Evolutionary conservation across 2,329 filamentous ascomycete genomes (phyloP), one percentile per base, ranked within the genome.

Genomic region (Calonectria leucothoes): DNA sequence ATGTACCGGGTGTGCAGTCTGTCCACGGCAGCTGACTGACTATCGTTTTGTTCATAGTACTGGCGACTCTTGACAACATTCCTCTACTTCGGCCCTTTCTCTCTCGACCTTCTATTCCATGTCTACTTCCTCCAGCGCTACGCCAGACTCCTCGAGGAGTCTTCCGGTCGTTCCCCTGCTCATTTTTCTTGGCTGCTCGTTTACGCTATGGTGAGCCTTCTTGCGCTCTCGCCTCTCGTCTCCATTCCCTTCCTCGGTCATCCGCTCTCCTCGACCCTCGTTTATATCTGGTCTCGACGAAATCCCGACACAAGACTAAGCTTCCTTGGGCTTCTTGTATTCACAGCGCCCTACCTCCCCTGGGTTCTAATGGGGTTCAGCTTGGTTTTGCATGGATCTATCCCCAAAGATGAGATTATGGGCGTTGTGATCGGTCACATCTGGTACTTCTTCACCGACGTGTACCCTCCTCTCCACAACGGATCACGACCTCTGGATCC

Each of bases 111-210:
- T 49, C 90, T 98, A 79, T 98, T 98, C 88, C 96, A 98, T 84
- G 94, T 98, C 84, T 99, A 98, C 90, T 99, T 99, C 87, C 93
- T 98, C 71, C 96, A 98, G 83, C 94, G 97, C 71, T 99, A 99
- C 85, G 96, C 96, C 8, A 94, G 97, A 65, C 93, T 98, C 52
- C 91, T 99, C 59, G 97, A 99, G 86, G 96, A 98, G 85, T 95
- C 95, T 0, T 95, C 95, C n/a, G 95, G 95, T 49, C 92, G 94
- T 52, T 97, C 95, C 6, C 94, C 96, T 1, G 97, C 97, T 4
- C 94, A 97, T 82, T 99, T 98, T 87, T 95, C 95, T 7, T 99
- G 96, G 96, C 89, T 99, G 23, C 89, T 99, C 2, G 88, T 97
- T 66, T 98, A 98, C 83, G 93, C 95, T 71, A 95, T 93, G 83